Percentiles rank a stretch among this genome's conserved stretches.
Evolutionary conservation across 1,284 basidiomycete species (phyloP).

Genomic region (Bjerkandera adusta): DNA sequence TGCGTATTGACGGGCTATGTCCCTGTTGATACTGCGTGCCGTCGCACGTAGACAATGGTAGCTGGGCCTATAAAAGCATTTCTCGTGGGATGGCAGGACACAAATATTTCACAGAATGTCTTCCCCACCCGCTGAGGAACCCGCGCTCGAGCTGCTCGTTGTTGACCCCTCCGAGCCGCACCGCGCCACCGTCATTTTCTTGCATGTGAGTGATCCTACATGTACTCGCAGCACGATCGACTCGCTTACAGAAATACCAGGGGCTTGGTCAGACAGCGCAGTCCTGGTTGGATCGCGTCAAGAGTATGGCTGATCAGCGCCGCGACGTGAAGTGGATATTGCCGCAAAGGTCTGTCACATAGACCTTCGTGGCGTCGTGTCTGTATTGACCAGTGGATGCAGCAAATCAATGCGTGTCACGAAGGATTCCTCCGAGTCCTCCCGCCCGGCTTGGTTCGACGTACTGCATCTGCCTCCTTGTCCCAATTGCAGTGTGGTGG

Average conservation of each 20-base stretch:
- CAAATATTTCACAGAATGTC: conserved; percentile 1
- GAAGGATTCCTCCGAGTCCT: too few relatives aligned
- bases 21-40: too few relatives aligned
- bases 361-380: too few relatives aligned
- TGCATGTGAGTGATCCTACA: conserved; percentile 32
- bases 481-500: conserved; percentile 34
- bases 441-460: conserved; percentile 47
- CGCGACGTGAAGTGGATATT: conserved; percentile 41
- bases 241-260: too few relatives aligned
- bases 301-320: conserved; percentile 34
- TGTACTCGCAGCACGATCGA: too few relatives aligned
- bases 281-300: conserved; percentile 33
- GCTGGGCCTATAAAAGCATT: too few relatives aligned
- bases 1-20: too few relatives aligned
- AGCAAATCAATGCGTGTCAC: too few relatives aligned
- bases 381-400: too few relatives aligned
- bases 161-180: conserved; percentile 19
- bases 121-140: neutral
- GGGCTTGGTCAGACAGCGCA: conserved; percentile 39
- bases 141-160: neutral
- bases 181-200: conserved; percentile 34
- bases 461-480: conserved; percentile 38
- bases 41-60: too few relatives aligned
- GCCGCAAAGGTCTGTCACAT: conserved; percentile 39
- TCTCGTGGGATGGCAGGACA: too few relatives aligned